Percentiles rank a stretch among this genome's conserved stretches.
phyloP scores from a whole-genome alignment of 768 basidiomycete species.

The Mycena rosella region DNA sequence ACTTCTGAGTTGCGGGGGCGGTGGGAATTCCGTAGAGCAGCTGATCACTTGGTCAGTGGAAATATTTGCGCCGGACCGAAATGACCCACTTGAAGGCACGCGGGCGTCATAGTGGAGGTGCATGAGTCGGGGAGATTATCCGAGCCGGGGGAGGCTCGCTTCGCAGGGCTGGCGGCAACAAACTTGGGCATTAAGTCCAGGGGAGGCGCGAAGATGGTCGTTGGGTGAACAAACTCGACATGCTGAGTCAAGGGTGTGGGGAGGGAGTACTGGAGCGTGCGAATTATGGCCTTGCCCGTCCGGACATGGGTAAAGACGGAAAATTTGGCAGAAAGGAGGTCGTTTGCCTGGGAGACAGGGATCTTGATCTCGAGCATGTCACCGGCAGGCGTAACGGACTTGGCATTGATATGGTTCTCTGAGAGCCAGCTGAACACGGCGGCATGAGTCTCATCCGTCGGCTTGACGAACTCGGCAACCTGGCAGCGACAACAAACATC shows the following conservation, averaged over 20 bases:
- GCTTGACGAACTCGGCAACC: slow-evolving; percentile 53
- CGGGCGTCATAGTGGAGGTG: slow-evolving; percentile 36
- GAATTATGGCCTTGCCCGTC: slow-evolving; percentile 31
- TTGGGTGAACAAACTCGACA: slow-evolving; percentile 40
- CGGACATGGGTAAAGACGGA: slow-evolving; percentile 20
- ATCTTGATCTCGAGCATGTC: slow-evolving; percentile 38
- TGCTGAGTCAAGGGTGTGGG: slow-evolving; percentile 32
- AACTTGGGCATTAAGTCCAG: slow-evolving; percentile 3
- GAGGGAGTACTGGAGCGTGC: slow-evolving; percentile 40
- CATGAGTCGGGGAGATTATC: slow-evolving; percentile 39
- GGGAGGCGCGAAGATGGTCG: slow-evolving; percentile 33
- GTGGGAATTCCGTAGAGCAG: slow-evolving; percentile 42
- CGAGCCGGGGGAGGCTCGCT: slow-evolving; percentile 2
- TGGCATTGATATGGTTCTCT: slow-evolving; percentile 45
- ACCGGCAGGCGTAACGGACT: slow-evolving; percentile 34
- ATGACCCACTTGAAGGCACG: slow-evolving; percentile 35
- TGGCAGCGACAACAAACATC: slow-evolving; percentile 26
- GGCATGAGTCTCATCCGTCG: slow-evolving; percentile 47
- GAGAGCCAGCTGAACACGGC: slow-evolving; percentile 52
- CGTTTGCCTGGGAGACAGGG: slow-evolving; percentile 39
- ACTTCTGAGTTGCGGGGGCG: slow-evolving; percentile 33
- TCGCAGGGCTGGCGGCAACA: slow-evolving; percentile 3
- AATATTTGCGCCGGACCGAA: slow-evolving; percentile 10
- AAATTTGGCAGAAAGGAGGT: slow-evolving; percentile 36
- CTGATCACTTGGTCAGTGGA: slow-evolving; percentile 19